Base-by-base conservation (phyloP, 371 early-diverging fungal genomes). In the Parasitella parasitica region DNA sequence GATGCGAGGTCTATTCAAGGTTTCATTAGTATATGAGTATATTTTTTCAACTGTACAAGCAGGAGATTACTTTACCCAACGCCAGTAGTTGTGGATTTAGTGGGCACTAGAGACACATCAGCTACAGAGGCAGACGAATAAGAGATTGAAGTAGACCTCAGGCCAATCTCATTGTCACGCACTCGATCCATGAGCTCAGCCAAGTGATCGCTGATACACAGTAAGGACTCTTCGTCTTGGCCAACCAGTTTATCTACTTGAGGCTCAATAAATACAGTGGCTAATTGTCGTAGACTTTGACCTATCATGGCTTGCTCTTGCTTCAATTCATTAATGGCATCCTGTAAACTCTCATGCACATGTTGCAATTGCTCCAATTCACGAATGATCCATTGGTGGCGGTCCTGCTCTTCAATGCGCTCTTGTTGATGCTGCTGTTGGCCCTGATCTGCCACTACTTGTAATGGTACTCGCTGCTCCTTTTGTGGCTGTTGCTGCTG, bases 331-430 rank as follows among this genome's bases (percentile, higher is more conserved):
- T 71, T 71, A 30, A 77, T 67, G 0, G 72, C 70, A 18, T 70
- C 74, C 18, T 77, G 71, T 16, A 80, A 38, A 51, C 61, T 69
- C 43, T 74, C 66, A 54, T 86, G 79, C 3, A 82, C 80, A 28
- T 73, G 72, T 4, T 83, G 74, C 13, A 84, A 54, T 43, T 81
- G 84, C 35, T 84, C 86, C 57, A 86, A 63, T 60, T 86, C 86
- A 24, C 81, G 77, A 13, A 83, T 57, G 32, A 84, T 82, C 75
- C 83, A 65, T n/a, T 84, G 82, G 30, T 83, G 81, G 0, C 82
- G 73, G 46, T 86, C 86, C 52, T 78, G 59, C 5, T 80, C 84
- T 6, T 77, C 78, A 0, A 65, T 56, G 41, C 46, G 59, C 59
- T 71, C 28, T 51, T 64, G 30, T 30, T 57, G 53, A 12, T 57